Evolutionary conservation across 2,329 filamentous ascomycete species (phyloP).

Genomic region (Pseudopyricularia javanii): DNA sequence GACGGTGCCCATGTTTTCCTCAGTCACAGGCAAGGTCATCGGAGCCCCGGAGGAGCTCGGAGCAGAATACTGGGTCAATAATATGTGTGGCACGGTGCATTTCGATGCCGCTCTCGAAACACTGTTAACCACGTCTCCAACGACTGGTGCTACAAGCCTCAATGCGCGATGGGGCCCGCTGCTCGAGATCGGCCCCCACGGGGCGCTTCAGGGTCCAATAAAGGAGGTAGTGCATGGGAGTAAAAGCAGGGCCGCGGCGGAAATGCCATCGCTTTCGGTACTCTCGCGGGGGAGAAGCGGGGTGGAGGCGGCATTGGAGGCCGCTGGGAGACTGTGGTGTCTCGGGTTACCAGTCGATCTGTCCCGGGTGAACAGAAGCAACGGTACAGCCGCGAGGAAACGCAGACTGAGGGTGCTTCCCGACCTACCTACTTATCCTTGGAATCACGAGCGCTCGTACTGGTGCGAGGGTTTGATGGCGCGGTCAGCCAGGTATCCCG

Average conservation of each 20-base stretch:
- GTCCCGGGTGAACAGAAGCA: not conserved
- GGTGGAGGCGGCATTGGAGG: not conserved
- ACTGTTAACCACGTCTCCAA: constrained; percentile 18
- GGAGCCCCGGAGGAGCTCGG: constrained; percentile 5
- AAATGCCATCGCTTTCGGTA: not conserved
- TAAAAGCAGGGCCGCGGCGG: not conserved
- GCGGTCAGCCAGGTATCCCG: not conserved
- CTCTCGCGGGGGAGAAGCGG: not conserved
- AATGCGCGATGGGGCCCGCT: constrained; percentile 18
- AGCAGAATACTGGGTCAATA: constrained; percentile 15
- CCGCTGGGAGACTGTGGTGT: not conserved
- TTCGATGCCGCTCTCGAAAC: not conserved
- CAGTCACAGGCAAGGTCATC: constrained; percentile 10
- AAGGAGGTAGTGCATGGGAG: constrained; percentile 17
- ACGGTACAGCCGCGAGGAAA: not conserved
- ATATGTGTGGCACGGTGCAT: not conserved
- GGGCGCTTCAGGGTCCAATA: constrained; percentile 19
- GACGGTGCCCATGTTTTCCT: constrained; percentile 10
- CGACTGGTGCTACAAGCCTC: constrained; percentile 7
- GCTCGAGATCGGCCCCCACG: constrained; percentile 27
- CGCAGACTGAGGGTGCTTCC: not conserved
- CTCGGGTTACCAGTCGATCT: not conserved
- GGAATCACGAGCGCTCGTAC: constrained; percentile 22
- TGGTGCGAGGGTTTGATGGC: constrained; percentile 26
- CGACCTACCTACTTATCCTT: constrained; percentile 26